Evolutionary conservation across 805 yeast species (phyloP).

Genomic region (Yarrowia osloensis): DNA sequence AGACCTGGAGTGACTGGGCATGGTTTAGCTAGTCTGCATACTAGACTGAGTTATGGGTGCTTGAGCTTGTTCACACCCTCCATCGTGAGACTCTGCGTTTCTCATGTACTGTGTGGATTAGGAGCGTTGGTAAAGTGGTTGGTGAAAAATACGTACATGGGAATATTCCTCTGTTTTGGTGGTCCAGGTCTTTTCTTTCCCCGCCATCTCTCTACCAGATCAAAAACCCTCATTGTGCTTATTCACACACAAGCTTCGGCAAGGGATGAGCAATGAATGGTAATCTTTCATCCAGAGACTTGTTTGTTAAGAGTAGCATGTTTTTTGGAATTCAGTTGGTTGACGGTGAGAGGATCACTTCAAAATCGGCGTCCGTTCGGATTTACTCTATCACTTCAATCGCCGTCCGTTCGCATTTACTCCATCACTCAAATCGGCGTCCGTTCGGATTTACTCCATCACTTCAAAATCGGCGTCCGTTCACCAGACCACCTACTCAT

Average conservation of each 20-base stretch:
- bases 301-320: too few relatives aligned
- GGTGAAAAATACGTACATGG: neutral
- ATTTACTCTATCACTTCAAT: too few relatives aligned
- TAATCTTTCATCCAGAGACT: neutral
- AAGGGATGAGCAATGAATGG: neutral
- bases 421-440: too few relatives aligned
- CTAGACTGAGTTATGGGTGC: constrained; percentile 17
- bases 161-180: too few relatives aligned
- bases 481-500: neutral
- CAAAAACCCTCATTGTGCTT: neutral
- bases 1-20: constrained; percentile 29
- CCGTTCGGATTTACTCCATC: too few relatives aligned
- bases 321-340: too few relatives aligned
- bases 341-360: too few relatives aligned
- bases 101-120: neutral
- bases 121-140: neutral
- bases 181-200: too few relatives aligned
- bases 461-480: too few relatives aligned
- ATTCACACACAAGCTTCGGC: neutral
- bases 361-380: too few relatives aligned
- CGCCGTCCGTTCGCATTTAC: too few relatives aligned
- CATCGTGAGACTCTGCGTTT: neutral
- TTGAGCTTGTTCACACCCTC: neutral
- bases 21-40: constrained; percentile 21
- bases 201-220: neutral